Evolutionary conservation across 345 rosid genomes (phyloP).

Genomic region (Acer saccharum): DNA sequence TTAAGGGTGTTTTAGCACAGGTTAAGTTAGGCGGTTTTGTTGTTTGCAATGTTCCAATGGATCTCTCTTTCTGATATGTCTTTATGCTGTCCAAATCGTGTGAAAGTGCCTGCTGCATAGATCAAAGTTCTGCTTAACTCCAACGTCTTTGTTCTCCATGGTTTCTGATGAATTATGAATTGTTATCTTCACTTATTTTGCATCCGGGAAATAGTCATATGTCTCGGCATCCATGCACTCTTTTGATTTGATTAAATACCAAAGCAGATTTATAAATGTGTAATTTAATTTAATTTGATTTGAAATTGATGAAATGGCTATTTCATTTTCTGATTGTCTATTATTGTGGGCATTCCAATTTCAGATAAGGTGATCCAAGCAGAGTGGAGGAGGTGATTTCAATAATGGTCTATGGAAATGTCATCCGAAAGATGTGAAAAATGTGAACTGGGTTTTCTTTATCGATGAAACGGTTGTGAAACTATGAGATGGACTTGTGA

Average conservation of each 20-base stretch:
- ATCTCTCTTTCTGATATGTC: not conserved
- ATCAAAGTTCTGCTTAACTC: not conserved
- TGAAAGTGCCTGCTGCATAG: not conserved
- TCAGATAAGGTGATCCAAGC: conserved; percentile 66
- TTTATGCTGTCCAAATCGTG: not conserved
- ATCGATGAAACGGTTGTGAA: conserved; percentile 3
- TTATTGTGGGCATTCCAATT: conserved; percentile 21
- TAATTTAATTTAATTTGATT: not conserved
- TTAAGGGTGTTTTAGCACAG: not conserved
- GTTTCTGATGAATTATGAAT: not conserved
- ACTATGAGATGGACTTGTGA: conserved; percentile 17
- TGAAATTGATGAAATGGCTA: not conserved
- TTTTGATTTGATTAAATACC: not conserved
- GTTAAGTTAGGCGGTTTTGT: too few relatives aligned
- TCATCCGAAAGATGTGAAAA: not conserved
- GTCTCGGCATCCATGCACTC: not conserved
- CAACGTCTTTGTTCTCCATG: not conserved
- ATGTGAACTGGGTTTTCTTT: not conserved
- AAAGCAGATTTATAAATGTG: not conserved
- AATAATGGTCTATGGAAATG: not conserved
- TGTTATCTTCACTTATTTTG: not conserved
- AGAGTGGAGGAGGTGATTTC: conserved; percentile 78
- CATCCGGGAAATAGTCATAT: not conserved
- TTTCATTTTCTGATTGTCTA: conserved; percentile 15
- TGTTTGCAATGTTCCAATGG: not conserved